These are phyloP conservation scores for Coemansia sp. DNA, from an alignment of 192 early-diverging fungal genomes.

Conservation along the genomic window DNA sequence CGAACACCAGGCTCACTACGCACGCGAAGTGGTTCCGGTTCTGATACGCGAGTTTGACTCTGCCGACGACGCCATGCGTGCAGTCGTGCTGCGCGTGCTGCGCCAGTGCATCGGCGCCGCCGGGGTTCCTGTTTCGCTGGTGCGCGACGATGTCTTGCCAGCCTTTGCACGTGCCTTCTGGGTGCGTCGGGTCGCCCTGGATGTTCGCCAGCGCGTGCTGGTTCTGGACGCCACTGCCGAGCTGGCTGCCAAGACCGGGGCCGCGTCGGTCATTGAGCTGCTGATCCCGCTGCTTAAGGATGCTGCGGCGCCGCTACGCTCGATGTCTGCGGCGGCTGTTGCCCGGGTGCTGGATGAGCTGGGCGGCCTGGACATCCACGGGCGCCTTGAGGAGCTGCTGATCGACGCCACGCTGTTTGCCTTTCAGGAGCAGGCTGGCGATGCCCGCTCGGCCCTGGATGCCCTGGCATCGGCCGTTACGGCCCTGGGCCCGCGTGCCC, in stretches of 20 bases:
- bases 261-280: constrained; percentile 80
- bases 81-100: constrained; percentile 96
- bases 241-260: constrained; percentile 89
- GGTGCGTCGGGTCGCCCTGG: constrained; percentile 95
- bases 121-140: constrained; percentile 81
- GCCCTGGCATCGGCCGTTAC: constrained; percentile 95
- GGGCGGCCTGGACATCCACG: constrained; percentile 90
- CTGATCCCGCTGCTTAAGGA: constrained; percentile 95
- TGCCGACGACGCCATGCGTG: constrained; percentile 98
- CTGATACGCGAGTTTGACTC: constrained; percentile 95
- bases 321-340: constrained; percentile 98
- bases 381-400: constrained; percentile 86
- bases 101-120: constrained; percentile 95
- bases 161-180: constrained; percentile 97
- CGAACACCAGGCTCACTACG: constrained; percentile 92
- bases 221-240: constrained; percentile 97
- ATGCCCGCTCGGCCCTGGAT: constrained; percentile 88
- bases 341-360: constrained; percentile 72
- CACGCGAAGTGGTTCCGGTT: constrained; percentile 89
- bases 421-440: constrained; percentile 98
- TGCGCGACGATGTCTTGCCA: constrained; percentile 87
- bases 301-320: constrained; percentile 87
- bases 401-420: constrained; percentile 97
- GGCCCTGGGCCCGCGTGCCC: constrained; percentile 81
- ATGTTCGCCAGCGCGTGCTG: constrained; percentile 87